Base-by-base conservation (phyloP, 371 early-diverging fungal genomes). In the Lichtheimia ramosa region DNA sequence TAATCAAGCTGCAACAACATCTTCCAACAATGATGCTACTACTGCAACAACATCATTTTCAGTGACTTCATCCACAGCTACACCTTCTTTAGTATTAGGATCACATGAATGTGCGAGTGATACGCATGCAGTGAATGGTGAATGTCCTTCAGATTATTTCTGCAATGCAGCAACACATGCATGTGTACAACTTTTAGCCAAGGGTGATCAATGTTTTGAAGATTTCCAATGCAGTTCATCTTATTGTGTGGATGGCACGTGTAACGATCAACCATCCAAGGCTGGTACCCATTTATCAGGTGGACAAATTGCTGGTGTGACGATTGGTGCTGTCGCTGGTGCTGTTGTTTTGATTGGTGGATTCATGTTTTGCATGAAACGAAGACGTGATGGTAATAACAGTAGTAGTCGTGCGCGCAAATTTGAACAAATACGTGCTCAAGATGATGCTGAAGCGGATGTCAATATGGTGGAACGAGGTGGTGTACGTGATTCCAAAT, bases 211-310 rank as follows among this genome's bases (percentile, higher is more conserved):
- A 8, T 72, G 73, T 46, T 63, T 56, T 21, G 73, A 72, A 59
- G 66, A 66, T 43, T 72, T 72, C 48, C 69, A 72, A 28, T 72
- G 73, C 24, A 54, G 48, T 6, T 72, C 73, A 3, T 25, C 59
- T 1, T 69, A 66, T 48, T 72, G 73, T 34, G 71, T 18, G 65
- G 34, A 58, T 21, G 43, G 18, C 48, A 43, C 41, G 7, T 65
- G 61, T 27, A 23, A 41, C 3, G 58, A 48, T 24, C 18, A 23
- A 3, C 57, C 43, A 13, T 18, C 13, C 8, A 43, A 3, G 13
- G 34, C n/a, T 16, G 20, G 5, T 28, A 25, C 23, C 18, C 34
- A 52, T 40, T 18, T 63, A 54, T 60, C 61, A 3, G 69, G 69
- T 27, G 73, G 73, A 15, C 66, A 65, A 15, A 72, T 72, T 58